Percentiles rank a stretch among this genome's conserved stretches.
Conservation (phyloP, 2,329 filamentous ascomycete species). For the Phoma sp. region DNA sequence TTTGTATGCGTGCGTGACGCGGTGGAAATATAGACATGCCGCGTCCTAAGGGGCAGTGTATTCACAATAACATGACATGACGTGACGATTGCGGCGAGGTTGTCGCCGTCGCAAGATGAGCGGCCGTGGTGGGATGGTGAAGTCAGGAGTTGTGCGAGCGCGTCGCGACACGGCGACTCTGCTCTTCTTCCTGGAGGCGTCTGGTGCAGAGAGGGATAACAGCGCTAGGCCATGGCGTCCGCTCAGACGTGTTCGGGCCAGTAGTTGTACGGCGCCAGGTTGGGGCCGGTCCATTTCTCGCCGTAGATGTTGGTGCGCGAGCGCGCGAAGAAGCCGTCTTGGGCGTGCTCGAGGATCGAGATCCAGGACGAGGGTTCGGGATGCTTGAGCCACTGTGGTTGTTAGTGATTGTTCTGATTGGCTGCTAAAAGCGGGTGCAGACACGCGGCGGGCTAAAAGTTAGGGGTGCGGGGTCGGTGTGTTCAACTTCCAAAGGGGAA, state of each 20-base stretch:
- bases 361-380: constrained; percentile 64
- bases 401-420: constrained; percentile 33
- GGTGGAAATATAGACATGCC: too few species aligned
- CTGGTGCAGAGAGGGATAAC: neutral
- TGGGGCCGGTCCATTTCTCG: constrained; percentile 60
- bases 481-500: neutral
- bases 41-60: too few species aligned
- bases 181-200: neutral
- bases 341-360: constrained; percentile 59
- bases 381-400: constrained; percentile 59
- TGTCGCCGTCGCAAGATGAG: neutral
- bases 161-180: constrained; percentile 5
- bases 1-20: too few species aligned
- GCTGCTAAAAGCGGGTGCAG: constrained; percentile 3
- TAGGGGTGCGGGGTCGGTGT: neutral
- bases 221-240: neutral
- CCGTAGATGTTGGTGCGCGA: constrained; percentile 59
- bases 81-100: too few species aligned
- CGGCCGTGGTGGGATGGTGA: neutral
- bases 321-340: constrained; percentile 62
- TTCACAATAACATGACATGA: too few species aligned
- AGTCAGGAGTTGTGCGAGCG: neutral
- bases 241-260: constrained; percentile 58
- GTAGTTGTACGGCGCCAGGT: constrained; percentile 56
- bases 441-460: neutral